Evolutionary conservation across 345 rosid species (phyloP).

Genomic region (Mallotus nudiflorus): DNA sequence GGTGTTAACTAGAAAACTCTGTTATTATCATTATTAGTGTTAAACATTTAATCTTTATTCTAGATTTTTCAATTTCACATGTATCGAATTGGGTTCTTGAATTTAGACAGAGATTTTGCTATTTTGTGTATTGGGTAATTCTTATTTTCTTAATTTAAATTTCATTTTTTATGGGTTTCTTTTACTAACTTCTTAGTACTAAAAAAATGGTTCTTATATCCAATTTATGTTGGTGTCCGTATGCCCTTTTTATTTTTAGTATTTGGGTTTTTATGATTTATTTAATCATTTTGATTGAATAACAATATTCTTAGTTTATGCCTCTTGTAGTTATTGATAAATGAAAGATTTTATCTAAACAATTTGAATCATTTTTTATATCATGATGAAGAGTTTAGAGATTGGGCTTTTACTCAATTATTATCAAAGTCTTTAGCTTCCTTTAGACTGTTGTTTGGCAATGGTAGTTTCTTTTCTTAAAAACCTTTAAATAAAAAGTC

Average conservation of each 20-base stretch:
- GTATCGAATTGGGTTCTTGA: background rate
- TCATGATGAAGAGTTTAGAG: constrained; percentile 74
- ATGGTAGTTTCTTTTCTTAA: constrained; percentile 40
- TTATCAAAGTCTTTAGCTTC: constrained; percentile 60
- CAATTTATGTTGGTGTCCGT: background rate
- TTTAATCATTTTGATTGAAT: too few species aligned
- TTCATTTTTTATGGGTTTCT: background rate
- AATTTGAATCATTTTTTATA: constrained; percentile 16
- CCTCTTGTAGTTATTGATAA: too few species aligned
- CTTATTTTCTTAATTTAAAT: background rate
- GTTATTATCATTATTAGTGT: background rate
- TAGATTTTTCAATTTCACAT: background rate
- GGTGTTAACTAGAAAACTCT: background rate
- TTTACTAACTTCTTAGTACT: background rate
- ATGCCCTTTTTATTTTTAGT: background rate
- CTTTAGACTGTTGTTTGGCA: constrained; percentile 56
- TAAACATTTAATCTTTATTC: background rate
- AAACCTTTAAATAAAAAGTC: constrained; percentile 36
- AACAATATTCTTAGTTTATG: too few species aligned
- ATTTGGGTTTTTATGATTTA: background rate
- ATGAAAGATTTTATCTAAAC: too few species aligned
- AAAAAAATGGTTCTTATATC: background rate
- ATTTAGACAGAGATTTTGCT: background rate
- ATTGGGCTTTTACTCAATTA: constrained; percentile 65
- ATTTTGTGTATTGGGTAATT: background rate